A percentile compares a stretch with the other conserved stretches of the same genome.
phyloP scores from a whole-genome alignment of 2,329 filamentous ascomycete species.

The Penicillium sp. region DNA sequence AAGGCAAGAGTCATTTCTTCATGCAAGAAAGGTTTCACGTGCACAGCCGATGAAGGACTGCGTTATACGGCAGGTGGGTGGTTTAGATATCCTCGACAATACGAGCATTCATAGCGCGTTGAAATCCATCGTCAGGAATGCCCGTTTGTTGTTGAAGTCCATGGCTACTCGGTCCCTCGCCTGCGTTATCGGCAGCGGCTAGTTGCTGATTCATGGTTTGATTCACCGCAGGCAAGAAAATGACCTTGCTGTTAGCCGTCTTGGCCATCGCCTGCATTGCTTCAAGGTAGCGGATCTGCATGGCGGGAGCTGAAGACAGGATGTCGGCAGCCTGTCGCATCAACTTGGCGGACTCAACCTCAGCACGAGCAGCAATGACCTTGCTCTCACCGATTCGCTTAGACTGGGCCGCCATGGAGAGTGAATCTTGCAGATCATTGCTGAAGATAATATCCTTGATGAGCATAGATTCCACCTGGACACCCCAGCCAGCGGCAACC shows the following conservation, averaged over 20 bases:
- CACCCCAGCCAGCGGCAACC: slow-evolving; percentile 91
- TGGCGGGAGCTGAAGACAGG: slow-evolving; percentile 85
- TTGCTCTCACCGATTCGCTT: slow-evolving; percentile 99
- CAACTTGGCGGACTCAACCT: slow-evolving; percentile 93
- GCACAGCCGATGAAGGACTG: neutral
- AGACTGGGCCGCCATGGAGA: slow-evolving; percentile 97
- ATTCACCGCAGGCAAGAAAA: slow-evolving; percentile 73
- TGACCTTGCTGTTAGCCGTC: slow-evolving; percentile 83
- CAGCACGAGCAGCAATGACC: slow-evolving; percentile 94
- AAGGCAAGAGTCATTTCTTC: slow-evolving; percentile 24
- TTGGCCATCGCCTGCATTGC: slow-evolving; percentile 99
- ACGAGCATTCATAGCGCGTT: slow-evolving; percentile 78
- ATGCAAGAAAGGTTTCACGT: slow-evolving; percentile 4
- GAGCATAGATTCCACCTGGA: slow-evolving; percentile 95
- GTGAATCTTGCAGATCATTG: slow-evolving; percentile 89
- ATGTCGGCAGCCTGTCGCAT: slow-evolving; percentile 88
- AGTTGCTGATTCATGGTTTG: slow-evolving; percentile 61
- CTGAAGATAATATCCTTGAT: slow-evolving; percentile 99
- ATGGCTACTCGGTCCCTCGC: slow-evolving; percentile 61
- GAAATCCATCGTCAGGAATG: slow-evolving; percentile 65
- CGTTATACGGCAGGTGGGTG: slow-evolving; percentile 22
- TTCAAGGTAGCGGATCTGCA: slow-evolving; percentile 98
- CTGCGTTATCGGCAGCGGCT: slow-evolving; percentile 54
- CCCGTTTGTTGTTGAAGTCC: slow-evolving; percentile 33
- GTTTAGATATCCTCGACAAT: slow-evolving; percentile 84